Evolutionary conservation across 2,329 filamentous ascomycete species (phyloP).

Genomic region (Magnaporthiopsis rhizophila): DNA sequence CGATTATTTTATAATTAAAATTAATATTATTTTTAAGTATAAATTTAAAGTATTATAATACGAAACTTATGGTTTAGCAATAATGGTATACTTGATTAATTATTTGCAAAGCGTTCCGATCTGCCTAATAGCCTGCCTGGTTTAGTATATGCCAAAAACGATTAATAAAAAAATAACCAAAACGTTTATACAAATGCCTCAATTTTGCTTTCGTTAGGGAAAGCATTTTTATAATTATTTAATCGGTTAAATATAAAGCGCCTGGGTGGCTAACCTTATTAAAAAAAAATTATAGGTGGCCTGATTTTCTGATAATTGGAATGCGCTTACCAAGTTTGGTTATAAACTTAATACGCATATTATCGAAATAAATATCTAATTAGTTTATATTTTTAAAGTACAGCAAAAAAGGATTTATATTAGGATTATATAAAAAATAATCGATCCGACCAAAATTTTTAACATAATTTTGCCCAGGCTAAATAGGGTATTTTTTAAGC

Average conservation of each 20-base stretch:
- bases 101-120: no score
- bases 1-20: not conserved
- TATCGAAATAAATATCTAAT: not conserved
- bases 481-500: no score
- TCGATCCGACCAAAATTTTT: no score
- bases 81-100: not conserved
- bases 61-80: not conserved
- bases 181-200: no score
- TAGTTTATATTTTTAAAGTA: not conserved
- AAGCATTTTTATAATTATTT: no score
- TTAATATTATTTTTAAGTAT: not conserved
- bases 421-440: no score
- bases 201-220: no score
- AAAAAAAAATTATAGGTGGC: not conserved
- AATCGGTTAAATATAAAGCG: no score
- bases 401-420: not conserved
- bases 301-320: not conserved
- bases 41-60: not conserved
- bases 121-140: no score
- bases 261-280: not conserved
- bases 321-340: not conserved
- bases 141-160: no score
- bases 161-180: no score
- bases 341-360: not conserved
- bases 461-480: no score